phyloP scores from a whole-genome alignment of 805 yeast genomes.

The Wickerhamiella kurtzmanii region DNA sequence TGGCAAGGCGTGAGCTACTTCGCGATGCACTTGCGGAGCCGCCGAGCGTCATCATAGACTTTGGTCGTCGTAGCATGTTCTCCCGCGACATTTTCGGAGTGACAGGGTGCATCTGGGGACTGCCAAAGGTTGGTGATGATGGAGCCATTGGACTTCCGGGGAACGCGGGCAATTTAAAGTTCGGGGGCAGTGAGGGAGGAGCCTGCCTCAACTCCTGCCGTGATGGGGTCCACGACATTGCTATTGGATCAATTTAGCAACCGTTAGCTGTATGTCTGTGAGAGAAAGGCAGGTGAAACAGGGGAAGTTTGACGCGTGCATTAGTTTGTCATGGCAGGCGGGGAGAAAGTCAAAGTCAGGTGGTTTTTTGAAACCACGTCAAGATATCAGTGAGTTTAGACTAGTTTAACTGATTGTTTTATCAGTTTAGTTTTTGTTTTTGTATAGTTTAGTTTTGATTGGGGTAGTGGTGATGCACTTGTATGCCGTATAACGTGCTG shows the following conservation, averaged over 20 bases:
- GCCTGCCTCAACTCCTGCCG: not conserved
- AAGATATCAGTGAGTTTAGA: too few species aligned
- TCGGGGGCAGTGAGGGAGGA: not conserved
- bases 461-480: too few species aligned
- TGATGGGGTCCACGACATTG: not conserved
- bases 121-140: not conserved
- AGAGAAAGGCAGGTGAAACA: not conserved
- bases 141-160: not conserved
- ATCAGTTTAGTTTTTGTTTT: too few species aligned
- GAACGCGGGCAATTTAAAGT: not conserved
- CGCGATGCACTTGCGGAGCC: conserved; percentile 5
- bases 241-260: not conserved
- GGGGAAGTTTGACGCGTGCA: too few species aligned
- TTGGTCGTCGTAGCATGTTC: conserved; percentile 13
- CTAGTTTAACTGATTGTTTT: too few species aligned
- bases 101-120: not conserved
- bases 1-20: conserved; percentile 6
- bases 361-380: too few species aligned
- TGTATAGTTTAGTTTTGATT: too few species aligned
- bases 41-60: conserved; percentile 15
- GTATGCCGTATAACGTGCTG: too few species aligned
- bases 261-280: not conserved
- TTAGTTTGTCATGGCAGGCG: too few species aligned
- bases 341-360: too few species aligned
- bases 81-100: not conserved